Conservation (phyloP, 2,329 filamentous ascomycete genomes). For the Apiospora saccharicola region DNA sequence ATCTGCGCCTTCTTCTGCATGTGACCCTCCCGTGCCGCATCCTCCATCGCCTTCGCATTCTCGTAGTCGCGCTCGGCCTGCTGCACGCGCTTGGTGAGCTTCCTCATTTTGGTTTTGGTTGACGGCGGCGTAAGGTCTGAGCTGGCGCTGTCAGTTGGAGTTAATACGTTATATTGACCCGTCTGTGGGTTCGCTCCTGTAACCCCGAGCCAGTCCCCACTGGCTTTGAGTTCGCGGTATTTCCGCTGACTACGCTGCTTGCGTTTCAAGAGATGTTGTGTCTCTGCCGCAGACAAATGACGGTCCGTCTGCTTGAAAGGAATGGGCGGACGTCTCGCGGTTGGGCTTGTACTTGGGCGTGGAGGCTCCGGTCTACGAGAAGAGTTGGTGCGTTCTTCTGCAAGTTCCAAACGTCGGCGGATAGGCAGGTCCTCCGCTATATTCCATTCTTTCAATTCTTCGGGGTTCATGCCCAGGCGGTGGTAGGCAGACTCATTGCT, state of each 20-base stretch:
- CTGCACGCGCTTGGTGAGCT: constrained; percentile 43
- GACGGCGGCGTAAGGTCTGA: constrained; percentile 47
- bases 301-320: neutral
- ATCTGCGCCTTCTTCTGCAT: constrained; percentile 43
- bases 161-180: constrained; percentile 59
- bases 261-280: neutral
- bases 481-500: constrained; percentile 34
- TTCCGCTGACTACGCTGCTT: constrained; percentile 36
- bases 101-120: constrained; percentile 42
- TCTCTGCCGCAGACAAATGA: neutral
- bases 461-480: constrained; percentile 35
- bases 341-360: neutral
- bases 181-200: constrained; percentile 66
- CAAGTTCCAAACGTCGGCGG: constrained; percentile 17
- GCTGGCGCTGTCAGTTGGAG: constrained; percentile 53
- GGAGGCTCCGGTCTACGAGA: neutral
- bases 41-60: constrained; percentile 43
- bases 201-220: constrained; percentile 65
- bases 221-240: constrained; percentile 57
- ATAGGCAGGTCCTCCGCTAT: constrained; percentile 35
- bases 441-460: constrained; percentile 40
- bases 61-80: constrained; percentile 46
- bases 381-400: neutral
- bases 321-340: neutral
- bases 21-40: constrained; percentile 54